A percentile compares a stretch with the other conserved stretches of the same genome.
These are phyloP conservation scores for Aurantiochytrium sp. DNA, from an alignment of 108 stramenopile species.

Conservation along the genomic window DNA sequence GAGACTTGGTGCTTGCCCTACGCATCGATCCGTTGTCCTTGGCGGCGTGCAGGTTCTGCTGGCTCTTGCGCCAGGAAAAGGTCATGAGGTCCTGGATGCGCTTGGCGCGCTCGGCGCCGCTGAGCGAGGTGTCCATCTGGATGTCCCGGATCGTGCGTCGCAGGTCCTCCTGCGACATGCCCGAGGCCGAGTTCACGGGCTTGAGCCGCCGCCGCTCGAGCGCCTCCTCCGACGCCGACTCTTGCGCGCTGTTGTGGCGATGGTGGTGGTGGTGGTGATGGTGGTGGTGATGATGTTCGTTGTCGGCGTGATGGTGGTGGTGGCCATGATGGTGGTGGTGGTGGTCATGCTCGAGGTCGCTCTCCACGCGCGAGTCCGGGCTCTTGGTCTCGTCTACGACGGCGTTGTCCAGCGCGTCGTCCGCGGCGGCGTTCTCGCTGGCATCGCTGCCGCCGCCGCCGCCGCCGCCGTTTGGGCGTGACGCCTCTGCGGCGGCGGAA, in stretches of 20 bases:
- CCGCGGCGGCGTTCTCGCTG: no score
- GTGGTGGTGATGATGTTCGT: neutral
- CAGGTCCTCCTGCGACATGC: constrained; percentile 10
- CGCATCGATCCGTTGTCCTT: neutral
- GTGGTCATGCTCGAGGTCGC: neutral
- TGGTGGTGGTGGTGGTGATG: neutral
- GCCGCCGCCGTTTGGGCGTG: no score
- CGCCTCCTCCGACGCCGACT: neutral
- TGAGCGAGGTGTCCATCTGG: constrained; percentile 23
- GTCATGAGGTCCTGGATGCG: constrained; percentile 14
- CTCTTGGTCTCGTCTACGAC: no score
- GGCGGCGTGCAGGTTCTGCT: neutral
- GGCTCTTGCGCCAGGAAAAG: constrained; percentile 26
- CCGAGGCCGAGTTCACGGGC: neutral
- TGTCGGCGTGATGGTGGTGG: neutral
- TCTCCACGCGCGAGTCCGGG: neutral
- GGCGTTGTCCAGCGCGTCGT: no score
- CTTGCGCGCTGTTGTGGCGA: no score
- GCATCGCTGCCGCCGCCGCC: no score
- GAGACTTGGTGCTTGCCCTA: neutral
- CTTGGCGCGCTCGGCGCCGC: neutral
- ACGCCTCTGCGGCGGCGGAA: no score
- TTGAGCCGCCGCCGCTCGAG: neutral
- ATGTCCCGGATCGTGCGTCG: constrained; percentile 8
- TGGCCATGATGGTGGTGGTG: neutral